Evolutionary conservation across 257 asterid genomes (phyloP).

Genomic region (Nicotiana tabacum): DNA sequence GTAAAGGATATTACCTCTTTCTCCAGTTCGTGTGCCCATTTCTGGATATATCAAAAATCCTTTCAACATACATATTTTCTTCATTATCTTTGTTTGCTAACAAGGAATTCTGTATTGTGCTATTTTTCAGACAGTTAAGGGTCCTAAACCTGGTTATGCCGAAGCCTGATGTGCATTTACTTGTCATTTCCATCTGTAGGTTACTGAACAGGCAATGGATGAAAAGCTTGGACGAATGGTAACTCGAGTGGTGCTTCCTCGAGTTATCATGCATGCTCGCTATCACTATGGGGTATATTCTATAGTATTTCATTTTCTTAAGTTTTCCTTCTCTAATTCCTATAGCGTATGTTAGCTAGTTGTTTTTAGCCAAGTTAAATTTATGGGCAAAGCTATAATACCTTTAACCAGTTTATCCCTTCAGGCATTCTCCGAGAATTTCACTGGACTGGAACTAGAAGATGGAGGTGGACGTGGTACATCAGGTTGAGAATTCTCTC

Average conservation of each 20-base stretch:
- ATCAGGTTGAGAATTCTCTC: constrained; percentile 49
- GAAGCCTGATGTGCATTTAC: not conserved
- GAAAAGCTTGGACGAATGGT: constrained; percentile 79
- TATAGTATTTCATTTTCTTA: not conserved
- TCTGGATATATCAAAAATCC: not conserved
- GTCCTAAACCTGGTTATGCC: not conserved
- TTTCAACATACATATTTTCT: not conserved
- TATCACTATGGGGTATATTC: constrained; percentile 74
- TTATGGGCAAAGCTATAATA: not conserved
- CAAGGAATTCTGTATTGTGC: not conserved
- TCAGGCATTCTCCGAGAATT: constrained; percentile 87
- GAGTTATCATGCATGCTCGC: constrained; percentile 89
- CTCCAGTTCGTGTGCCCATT: not conserved
- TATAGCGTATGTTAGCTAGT: not conserved
- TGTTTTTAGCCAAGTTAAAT: not conserved
- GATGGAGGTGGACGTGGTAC: constrained; percentile 99
- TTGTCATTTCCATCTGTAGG: constrained; percentile 33
- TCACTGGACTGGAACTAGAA: constrained; percentile 95
- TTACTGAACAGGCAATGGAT: constrained; percentile 72
- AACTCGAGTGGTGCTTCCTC: constrained; percentile 89
- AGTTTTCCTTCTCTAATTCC: constrained; percentile 4
- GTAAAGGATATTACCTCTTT: not conserved
- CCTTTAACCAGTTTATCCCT: constrained; percentile 9
- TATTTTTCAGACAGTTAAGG: not conserved
- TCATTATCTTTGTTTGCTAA: not conserved